Conservation (phyloP, 2,329 filamentous ascomycete genomes). For the Fusarium guadeloupense region DNA sequence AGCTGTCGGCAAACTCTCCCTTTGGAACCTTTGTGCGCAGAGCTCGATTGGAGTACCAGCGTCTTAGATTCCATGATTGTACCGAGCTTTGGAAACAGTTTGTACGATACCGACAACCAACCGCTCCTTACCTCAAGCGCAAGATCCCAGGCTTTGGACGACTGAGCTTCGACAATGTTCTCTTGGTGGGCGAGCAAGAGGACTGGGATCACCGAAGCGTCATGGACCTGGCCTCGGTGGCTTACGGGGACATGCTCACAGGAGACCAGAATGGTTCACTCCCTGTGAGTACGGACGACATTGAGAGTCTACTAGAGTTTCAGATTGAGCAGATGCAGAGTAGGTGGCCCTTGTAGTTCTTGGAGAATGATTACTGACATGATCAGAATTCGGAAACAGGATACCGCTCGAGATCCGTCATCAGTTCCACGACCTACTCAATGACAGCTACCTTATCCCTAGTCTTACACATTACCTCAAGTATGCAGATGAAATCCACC, state of each 20-base stretch:
- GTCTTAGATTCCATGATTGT: slow-evolving; percentile 81
- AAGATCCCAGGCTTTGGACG: slow-evolving; percentile 69
- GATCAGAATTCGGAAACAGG: slow-evolving; percentile 75
- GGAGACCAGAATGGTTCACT: slow-evolving; percentile 53
- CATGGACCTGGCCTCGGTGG: slow-evolving; percentile 56
- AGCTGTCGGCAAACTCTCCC: slow-evolving; percentile 77
- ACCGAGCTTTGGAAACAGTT: slow-evolving; percentile 84
- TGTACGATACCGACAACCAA: slow-evolving; percentile 81
- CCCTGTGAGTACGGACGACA: slow-evolving; percentile 77
- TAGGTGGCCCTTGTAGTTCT: slow-evolving; percentile 49
- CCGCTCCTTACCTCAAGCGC: slow-evolving; percentile 70
- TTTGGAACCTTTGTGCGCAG: slow-evolving; percentile 83
- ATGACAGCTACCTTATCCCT: slow-evolving; percentile 73
- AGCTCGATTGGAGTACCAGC: slow-evolving; percentile 79
- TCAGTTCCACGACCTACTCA: slow-evolving; percentile 75
- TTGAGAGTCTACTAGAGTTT: slow-evolving; percentile 84
- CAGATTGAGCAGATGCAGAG: slow-evolving; percentile 90
- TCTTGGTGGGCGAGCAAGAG: slow-evolving; percentile 58
- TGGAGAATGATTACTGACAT: slow-evolving; percentile 18
- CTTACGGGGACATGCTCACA: slow-evolving; percentile 63
- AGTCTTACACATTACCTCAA: slow-evolving; percentile 80
- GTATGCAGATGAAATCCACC: slow-evolving; percentile 47
- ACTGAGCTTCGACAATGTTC: slow-evolving; percentile 66
- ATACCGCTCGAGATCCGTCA: slow-evolving; percentile 77
- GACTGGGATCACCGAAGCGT: slow-evolving; percentile 59